Conservation (phyloP, 208 protist species). For the Crithidia thermophila region DNA sequence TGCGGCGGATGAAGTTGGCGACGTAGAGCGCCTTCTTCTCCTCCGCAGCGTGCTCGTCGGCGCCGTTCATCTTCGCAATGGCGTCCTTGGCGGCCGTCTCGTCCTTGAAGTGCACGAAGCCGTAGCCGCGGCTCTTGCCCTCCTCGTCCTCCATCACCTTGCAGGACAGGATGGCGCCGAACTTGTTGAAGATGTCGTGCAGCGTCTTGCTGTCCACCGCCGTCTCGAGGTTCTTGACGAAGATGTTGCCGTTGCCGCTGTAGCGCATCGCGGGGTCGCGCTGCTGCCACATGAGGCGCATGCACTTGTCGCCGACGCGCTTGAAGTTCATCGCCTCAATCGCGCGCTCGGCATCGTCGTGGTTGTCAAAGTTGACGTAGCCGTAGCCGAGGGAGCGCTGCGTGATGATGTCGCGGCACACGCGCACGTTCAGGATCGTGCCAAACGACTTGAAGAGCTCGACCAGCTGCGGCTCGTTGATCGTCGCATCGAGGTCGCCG, state of each 20-base stretch:
- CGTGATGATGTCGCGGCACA: constrained; percentile 98
- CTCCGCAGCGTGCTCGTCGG: constrained; percentile 90
- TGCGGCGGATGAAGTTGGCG: constrained; percentile 95
- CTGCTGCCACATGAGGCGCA: constrained; percentile 99
- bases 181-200: constrained; percentile 97
- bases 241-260: constrained; percentile 98
- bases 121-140: constrained; percentile 97
- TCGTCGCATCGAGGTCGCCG: constrained; percentile 96
- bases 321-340: constrained; percentile 99
- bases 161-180: constrained; percentile 99
- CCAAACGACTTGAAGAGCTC: constrained; percentile 98
- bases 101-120: constrained; percentile 99
- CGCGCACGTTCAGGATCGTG: constrained; percentile 97
- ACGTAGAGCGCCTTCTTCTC: constrained; percentile 95
- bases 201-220: constrained; percentile 97
- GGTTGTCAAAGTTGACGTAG: constrained; percentile 99
- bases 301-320: constrained; percentile 92
- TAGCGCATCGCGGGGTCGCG: constrained; percentile 98
- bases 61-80: constrained; percentile 98
- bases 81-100: constrained; percentile 94
- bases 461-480: constrained; percentile 95
- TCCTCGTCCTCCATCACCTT: constrained; percentile 95
- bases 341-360: constrained; percentile 96
- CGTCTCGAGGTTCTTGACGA: constrained; percentile 98
- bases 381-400: constrained; percentile 98